These are phyloP conservation scores for Penicillium canescens DNA, from an alignment of 495 filamentous ascomycete genomes.

Conservation along the genomic window DNA sequence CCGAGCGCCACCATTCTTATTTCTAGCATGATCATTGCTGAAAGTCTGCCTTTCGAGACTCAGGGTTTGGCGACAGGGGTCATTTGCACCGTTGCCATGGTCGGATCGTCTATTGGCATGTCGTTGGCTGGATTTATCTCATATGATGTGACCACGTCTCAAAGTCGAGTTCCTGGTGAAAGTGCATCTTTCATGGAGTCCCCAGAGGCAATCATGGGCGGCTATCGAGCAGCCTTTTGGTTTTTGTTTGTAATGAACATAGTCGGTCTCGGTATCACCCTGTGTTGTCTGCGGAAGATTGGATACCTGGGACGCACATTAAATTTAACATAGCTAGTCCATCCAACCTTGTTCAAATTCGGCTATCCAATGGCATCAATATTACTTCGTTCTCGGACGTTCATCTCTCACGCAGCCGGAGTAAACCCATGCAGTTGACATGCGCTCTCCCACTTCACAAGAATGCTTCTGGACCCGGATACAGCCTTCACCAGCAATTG, in stretches of 20 bases:
- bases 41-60: conserved; percentile 22
- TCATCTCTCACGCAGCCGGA: too few relatives aligned
- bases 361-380: too few relatives aligned
- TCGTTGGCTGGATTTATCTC: conserved; percentile 52
- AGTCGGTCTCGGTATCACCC: conserved; percentile 10
- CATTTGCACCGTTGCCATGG: conserved; percentile 58
- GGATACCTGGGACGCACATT: conserved; percentile 51
- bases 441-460: too few relatives aligned
- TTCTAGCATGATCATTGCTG: conserved; percentile 52
- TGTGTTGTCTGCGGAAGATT: conserved; percentile 29
- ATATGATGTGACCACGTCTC: conserved; percentile 31
- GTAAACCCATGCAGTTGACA: too few relatives aligned
- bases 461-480: too few relatives aligned
- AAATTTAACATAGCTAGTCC: conserved; percentile 15
- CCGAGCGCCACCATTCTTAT: conserved; percentile 54
- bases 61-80: conserved; percentile 56
- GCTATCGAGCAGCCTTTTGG: conserved; percentile 57
- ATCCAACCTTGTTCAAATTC: too few relatives aligned
- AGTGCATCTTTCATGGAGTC: neutral
- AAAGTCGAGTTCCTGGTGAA: neutral
- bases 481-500: too few relatives aligned
- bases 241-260: conserved; percentile 37
- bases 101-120: conserved; percentile 56
- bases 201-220: conserved; percentile 42
- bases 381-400: too few relatives aligned